Evolutionary conservation across 495 filamentous ascomycete genomes (phyloP).

Genomic region (Schizothecium vesticola): DNA sequence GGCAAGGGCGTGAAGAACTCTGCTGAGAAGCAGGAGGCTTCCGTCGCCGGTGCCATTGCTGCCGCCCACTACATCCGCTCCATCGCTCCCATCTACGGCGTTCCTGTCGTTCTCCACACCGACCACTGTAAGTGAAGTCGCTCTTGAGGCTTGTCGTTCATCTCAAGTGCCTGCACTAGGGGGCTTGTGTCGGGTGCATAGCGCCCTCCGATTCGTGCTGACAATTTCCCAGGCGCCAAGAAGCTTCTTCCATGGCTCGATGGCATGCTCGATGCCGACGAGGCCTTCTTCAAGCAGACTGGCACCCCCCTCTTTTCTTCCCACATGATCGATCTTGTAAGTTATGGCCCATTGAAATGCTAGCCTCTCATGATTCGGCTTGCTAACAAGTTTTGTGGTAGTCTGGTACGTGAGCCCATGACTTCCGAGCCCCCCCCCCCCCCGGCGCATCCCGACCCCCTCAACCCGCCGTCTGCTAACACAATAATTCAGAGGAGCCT

Average conservation of each 20-base stretch:
- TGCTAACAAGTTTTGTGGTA: neutral
- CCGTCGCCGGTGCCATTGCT: conserved; percentile 80
- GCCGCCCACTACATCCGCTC: conserved; percentile 91
- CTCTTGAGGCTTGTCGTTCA: neutral
- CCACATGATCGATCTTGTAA: conserved; percentile 90
- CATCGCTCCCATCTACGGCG: conserved; percentile 78
- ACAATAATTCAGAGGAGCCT: conserved; percentile 58
- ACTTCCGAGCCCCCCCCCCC: too few relatives aligned
- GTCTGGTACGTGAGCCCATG: neutral
- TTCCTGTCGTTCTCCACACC: conserved; percentile 67
- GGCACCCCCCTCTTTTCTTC: conserved; percentile 88
- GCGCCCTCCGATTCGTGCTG: neutral
- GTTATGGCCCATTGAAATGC: neutral
- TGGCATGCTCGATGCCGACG: conserved; percentile 88
- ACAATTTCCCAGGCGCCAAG: conserved; percentile 47
- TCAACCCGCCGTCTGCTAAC: neutral
- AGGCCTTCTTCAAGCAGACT: conserved; percentile 86
- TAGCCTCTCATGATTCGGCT: neutral
- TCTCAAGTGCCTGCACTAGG: too few relatives aligned
- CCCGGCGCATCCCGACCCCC: neutral
- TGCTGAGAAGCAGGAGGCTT: conserved; percentile 67
- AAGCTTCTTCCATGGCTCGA: conserved; percentile 91
- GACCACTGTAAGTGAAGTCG: conserved; percentile 62
- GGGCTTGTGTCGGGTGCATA: too few relatives aligned
- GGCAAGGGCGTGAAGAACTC: conserved; percentile 89